These are phyloP conservation scores for Suzukiozyma palmioleophila DNA, from an alignment of 1,139 yeast species.

Conservation along the genomic window DNA sequence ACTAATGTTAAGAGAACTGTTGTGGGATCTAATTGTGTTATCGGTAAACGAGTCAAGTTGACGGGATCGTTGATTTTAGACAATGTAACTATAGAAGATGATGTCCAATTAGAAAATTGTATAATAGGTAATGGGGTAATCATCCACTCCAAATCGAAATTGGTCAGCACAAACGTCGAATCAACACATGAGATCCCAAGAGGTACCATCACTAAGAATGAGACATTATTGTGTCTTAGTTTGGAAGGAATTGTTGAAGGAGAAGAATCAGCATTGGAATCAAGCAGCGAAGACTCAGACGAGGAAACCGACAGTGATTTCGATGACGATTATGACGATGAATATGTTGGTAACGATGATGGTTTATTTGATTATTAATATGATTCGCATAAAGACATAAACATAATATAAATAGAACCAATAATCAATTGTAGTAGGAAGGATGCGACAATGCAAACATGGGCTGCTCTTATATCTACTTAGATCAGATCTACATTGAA, in stretches of 20 bases:
- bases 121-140: conserved; percentile 69
- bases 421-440: too few relatives aligned
- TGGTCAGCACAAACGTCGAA: conserved; percentile 81
- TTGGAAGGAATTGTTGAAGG: conserved; percentile 48
- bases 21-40: conserved; percentile 67
- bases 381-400: background rate
- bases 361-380: conserved; percentile 37
- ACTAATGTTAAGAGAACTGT: conserved; percentile 82
- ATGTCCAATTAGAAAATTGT: conserved; percentile 83
- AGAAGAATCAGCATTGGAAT: conserved; percentile 23
- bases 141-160: conserved; percentile 55
- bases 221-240: conserved; percentile 65
- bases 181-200: conserved; percentile 64
- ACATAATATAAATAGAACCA: too few relatives aligned
- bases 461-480: too few relatives aligned
- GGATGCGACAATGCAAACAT: too few relatives aligned
- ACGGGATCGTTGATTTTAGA: conserved; percentile 82
- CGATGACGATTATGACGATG: conserved; percentile 35
- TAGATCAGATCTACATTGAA: too few relatives aligned
- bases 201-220: conserved; percentile 73
- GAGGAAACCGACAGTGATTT: conserved; percentile 26
- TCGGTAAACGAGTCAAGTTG: conserved; percentile 84
- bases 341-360: conserved; percentile 47
- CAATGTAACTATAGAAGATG: conserved; percentile 73
- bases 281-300: conserved; percentile 25